phyloP scores from a whole-genome alignment of 306 rosid species.

The Begonia masoniana region DNA sequence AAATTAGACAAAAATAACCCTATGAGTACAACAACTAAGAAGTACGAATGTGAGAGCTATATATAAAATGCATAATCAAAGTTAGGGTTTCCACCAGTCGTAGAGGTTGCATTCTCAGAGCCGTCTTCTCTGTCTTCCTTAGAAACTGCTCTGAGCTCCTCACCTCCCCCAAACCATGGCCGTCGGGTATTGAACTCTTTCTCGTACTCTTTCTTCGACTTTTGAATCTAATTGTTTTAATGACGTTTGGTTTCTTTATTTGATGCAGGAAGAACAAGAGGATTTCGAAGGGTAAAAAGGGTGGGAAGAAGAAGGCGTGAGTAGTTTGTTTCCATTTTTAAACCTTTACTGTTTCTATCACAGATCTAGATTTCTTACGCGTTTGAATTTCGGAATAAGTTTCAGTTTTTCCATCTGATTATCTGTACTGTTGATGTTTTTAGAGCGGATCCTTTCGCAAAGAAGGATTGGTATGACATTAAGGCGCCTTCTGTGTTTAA shows the following conservation, averaged over 20 bases:
- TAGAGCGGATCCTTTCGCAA: slow-evolving; percentile 84
- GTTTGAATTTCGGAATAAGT: not conserved
- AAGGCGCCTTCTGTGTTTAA: slow-evolving; percentile 79
- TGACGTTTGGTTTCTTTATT: not conserved
- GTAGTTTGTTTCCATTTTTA: slow-evolving; percentile 1
- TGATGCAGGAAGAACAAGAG: slow-evolving; percentile 69
- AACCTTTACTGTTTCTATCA: not conserved
- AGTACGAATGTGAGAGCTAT: too few species aligned
- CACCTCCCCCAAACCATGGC: slow-evolving; percentile 35
- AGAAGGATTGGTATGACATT: slow-evolving; percentile 97
- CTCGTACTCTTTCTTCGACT: not conserved
- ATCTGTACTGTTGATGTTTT: not conserved
- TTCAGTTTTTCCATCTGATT: not conserved
- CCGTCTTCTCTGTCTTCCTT: not conserved
- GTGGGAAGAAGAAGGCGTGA: slow-evolving; percentile 97
- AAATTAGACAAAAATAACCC: too few species aligned
- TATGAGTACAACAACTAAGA: too few species aligned
- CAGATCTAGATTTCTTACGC: not conserved
- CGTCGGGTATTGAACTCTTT: slow-evolving; percentile 25
- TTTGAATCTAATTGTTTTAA: too few species aligned
- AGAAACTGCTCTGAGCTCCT: not conserved
- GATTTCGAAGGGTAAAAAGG: slow-evolving; percentile 93
- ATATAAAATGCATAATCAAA: not conserved
- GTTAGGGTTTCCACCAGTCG: not conserved
- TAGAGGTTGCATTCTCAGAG: not conserved